A percentile compares a stretch with the other conserved stretches of the same genome.
These are phyloP conservation scores for Nicotiana paniculata DNA, from an alignment of 257 asterid genomes.

Conservation along the genomic window DNA sequence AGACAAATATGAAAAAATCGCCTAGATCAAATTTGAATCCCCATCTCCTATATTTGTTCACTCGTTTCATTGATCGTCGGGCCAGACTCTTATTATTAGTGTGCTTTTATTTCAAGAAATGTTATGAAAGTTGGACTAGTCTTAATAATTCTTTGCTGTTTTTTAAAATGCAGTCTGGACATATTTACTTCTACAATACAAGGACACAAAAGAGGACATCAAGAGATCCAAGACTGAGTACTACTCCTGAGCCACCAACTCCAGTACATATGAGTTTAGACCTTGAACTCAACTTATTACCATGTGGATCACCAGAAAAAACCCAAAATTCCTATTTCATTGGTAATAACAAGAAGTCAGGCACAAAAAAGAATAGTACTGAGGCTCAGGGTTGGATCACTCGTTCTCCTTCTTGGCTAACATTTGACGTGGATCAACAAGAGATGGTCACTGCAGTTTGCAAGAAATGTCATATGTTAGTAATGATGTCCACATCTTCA, in stretches of 20 bases:
- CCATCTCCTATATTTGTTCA: background rate
- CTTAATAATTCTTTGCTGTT: background rate
- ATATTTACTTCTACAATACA: slow-evolving; percentile 47
- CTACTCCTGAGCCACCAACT: slow-evolving; percentile 13
- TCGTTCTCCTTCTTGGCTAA: slow-evolving; percentile 54
- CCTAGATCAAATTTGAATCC: background rate
- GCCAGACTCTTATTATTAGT: background rate
- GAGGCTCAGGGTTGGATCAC: slow-evolving; percentile 13
- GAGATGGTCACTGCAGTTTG: slow-evolving; percentile 76
- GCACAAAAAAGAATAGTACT: background rate
- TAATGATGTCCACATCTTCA: slow-evolving; percentile 61
- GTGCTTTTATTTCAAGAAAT: background rate
- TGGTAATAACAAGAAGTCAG: slow-evolving; percentile 10
- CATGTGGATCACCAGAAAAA: slow-evolving; percentile 32
- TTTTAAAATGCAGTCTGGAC: slow-evolving; percentile 47
- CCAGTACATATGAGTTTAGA: slow-evolving; percentile 51
- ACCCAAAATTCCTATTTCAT: background rate
- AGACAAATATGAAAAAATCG: background rate
- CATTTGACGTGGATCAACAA: slow-evolving; percentile 49
- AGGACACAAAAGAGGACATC: slow-evolving; percentile 45
- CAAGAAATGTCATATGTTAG: slow-evolving; percentile 69
- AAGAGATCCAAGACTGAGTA: slow-evolving; percentile 35
- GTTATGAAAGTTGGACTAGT: background rate
- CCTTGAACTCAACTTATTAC: slow-evolving; percentile 55
- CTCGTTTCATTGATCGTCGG: background rate